A percentile compares a stretch with the other conserved stretches of the same genome.
These are phyloP conservation scores for Pichia inconspicua DNA, from an alignment of 1,139 yeast genomes.

Conservation along the genomic window DNA sequence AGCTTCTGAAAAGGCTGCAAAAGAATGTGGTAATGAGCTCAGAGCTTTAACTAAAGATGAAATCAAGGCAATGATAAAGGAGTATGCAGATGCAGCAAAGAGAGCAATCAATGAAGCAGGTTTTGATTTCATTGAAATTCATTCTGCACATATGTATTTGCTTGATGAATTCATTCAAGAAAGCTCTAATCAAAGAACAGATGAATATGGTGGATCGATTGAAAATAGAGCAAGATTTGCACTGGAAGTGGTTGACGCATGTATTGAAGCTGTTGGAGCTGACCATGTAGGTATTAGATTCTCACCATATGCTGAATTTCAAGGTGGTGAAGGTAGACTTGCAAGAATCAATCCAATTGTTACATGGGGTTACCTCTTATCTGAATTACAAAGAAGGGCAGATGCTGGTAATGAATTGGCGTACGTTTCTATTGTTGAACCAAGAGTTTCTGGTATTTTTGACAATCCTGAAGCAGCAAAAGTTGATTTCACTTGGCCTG, in stretches of 20 bases:
- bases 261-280: conserved; percentile 29
- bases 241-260: conserved; percentile 33
- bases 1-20: conserved; percentile 28
- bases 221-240: conserved; percentile 35
- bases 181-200: conserved; percentile 38
- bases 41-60: conserved; percentile 31
- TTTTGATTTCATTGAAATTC: conserved; percentile 45
- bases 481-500: conserved; percentile 12
- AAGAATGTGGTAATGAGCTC: conserved; percentile 30
- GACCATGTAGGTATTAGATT: conserved; percentile 46
- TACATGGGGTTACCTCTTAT: conserved; percentile 32
- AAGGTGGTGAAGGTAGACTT: conserved; percentile 32
- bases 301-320: conserved; percentile 49
- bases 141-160: conserved; percentile 49
- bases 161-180: conserved; percentile 36
- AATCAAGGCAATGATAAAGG: conserved; percentile 30
- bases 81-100: conserved; percentile 39
- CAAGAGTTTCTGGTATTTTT: conserved; percentile 25
- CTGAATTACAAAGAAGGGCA: conserved; percentile 36
- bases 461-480: conserved; percentile 8
- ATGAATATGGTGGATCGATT: conserved; percentile 46
- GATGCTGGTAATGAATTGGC: conserved; percentile 34
- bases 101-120: conserved; percentile 40
- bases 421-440: conserved; percentile 37
- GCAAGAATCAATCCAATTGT: conserved; percentile 33